phyloP scores from a whole-genome alignment of 257 asterid species.

The Scutellaria galericulata region DNA sequence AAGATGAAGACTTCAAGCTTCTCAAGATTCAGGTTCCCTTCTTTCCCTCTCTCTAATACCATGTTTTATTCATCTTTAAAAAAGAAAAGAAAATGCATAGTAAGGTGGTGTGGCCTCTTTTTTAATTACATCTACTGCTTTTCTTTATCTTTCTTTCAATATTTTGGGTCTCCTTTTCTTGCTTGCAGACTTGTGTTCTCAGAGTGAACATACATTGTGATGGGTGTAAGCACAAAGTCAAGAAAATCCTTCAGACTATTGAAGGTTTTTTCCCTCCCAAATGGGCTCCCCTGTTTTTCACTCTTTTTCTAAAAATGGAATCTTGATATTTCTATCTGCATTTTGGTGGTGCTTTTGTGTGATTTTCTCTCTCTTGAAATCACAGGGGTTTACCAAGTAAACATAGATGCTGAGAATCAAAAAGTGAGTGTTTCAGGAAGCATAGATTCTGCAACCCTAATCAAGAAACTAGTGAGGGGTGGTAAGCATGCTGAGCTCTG shows the following conservation, averaged over 20 bases:
- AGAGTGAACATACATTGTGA: conserved; percentile 92
- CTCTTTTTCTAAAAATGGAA: background rate
- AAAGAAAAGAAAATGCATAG: background rate
- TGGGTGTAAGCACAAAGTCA: conserved; percentile 92
- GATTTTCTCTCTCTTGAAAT: background rate
- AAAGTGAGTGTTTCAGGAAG: conserved; percentile 69
- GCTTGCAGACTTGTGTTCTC: conserved; percentile 69
- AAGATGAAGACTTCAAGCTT: conserved; percentile 85
- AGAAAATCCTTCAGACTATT: conserved; percentile 76
- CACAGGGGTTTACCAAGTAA: conserved; percentile 79
- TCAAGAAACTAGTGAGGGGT: conserved; percentile 60
- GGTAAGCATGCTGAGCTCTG: conserved; percentile 83
- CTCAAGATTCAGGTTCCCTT: conserved; percentile 85
- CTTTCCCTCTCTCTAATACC: background rate
- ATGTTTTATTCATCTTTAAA: background rate
- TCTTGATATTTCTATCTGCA: too few relatives aligned
- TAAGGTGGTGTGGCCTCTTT: background rate
- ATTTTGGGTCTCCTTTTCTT: background rate
- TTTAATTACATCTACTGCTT: background rate
- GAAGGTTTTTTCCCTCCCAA: conserved; percentile 55
- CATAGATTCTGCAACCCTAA: conserved; percentile 52
- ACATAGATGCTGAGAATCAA: conserved; percentile 63
- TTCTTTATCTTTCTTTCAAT: background rate
- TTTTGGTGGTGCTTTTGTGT: too few relatives aligned
- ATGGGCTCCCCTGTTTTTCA: background rate